Evolutionary conservation across 352 stramenopile species (phyloP).

Genomic region (Chrysophaeum taylorii): DNA sequence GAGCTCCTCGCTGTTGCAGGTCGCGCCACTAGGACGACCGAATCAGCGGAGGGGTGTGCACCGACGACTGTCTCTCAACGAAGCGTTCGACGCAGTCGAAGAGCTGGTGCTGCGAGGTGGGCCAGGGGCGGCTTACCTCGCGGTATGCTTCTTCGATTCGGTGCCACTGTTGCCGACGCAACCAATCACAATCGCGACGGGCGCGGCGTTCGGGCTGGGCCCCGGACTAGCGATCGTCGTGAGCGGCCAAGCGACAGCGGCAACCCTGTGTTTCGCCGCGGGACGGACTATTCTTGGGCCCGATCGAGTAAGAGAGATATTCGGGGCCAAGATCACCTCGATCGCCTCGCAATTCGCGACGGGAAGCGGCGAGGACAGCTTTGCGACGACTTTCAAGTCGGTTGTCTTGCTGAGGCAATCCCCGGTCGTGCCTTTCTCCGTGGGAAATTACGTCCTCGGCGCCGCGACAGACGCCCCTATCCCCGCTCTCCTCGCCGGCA

Average conservation of each 20-base stretch:
- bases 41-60: no score
- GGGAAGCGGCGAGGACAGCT: conserved; percentile 3
- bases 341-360: conserved; percentile 11
- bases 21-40: no score
- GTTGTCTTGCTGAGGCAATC: conserved; percentile 12
- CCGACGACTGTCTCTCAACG: no score
- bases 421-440: conserved; percentile 11
- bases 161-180: conserved; percentile 13
- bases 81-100: no score
- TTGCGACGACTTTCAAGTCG: neutral
- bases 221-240: conserved; percentile 6
- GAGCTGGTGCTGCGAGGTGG: no score
- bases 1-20: no score
- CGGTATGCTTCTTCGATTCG: conserved; percentile 4
- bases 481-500: conserved; percentile 5
- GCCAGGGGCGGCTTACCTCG: no score
- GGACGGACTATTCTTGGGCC: neutral
- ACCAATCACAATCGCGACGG: conserved; percentile 13
- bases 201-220: conserved; percentile 8
- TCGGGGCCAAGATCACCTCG: conserved; percentile 6
- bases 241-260: conserved; percentile 11
- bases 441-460: conserved; percentile 19
- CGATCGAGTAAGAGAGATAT: neutral
- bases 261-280: neutral
- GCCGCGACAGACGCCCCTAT: conserved; percentile 9